These are phyloP conservation scores for Mycena sp. DNA, from an alignment of 1,284 basidiomycete species.

Conservation along the genomic window DNA sequence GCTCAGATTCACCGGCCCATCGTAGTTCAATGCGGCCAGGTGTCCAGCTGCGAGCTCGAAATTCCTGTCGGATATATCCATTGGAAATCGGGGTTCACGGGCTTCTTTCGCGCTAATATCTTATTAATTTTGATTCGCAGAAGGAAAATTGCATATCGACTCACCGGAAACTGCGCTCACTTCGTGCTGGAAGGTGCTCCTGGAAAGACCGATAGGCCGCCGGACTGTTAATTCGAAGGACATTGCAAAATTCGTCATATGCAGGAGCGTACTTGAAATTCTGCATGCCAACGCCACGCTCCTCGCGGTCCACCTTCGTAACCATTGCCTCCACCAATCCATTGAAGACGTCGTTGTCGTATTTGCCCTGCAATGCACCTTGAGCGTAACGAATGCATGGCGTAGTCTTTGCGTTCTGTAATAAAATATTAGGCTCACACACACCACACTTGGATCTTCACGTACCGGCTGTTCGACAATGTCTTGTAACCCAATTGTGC, in stretches of 20 bases:
- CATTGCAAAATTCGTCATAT: too few relatives aligned
- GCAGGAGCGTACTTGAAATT: conserved; percentile 50
- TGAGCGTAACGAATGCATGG: too few relatives aligned
- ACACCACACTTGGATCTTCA: neutral
- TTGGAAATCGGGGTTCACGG: too few relatives aligned
- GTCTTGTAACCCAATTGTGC: neutral
- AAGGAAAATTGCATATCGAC: conserved; percentile 11
- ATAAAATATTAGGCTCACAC: too few relatives aligned
- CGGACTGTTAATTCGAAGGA: too few relatives aligned
- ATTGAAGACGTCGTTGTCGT: conserved; percentile 41
- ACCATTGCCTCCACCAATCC: conserved; percentile 45
- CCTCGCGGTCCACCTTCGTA: conserved; percentile 33
- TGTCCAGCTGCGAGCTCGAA: too few relatives aligned
- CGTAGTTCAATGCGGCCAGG: too few relatives aligned
- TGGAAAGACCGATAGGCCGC: conserved; percentile 36
- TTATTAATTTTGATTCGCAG: neutral
- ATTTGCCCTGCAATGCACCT: too few relatives aligned
- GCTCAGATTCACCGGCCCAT: too few relatives aligned
- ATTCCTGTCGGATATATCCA: too few relatives aligned
- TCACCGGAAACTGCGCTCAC: conserved; percentile 36
- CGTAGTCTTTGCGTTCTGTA: too few relatives aligned
- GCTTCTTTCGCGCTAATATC: conserved; percentile 23
- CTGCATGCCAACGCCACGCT: conserved; percentile 46
- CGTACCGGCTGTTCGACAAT: conserved; percentile 10
- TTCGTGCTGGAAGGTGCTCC: conserved; percentile 36